phyloP scores from a whole-genome alignment of 108 stramenopile species.

The Cyclotella choctawhatcheeana region DNA sequence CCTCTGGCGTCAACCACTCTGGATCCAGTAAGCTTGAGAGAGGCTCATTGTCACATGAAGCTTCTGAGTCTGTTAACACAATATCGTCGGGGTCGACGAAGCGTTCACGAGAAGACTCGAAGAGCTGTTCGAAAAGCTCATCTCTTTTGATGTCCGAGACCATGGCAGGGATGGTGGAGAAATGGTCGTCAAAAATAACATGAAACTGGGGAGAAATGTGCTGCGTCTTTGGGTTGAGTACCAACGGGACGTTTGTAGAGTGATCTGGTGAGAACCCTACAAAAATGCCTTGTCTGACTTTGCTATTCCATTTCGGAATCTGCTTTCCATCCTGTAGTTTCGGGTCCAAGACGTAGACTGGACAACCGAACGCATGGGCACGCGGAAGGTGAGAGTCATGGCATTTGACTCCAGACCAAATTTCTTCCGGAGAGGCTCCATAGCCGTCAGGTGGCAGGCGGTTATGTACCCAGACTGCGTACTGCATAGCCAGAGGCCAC shows the following conservation, averaged over 20 bases:
- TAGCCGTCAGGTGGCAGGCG: background rate
- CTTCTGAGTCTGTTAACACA: background rate
- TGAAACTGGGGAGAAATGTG: background rate
- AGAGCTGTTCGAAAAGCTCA: background rate
- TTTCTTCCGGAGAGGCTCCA: background rate
- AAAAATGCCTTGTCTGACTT: background rate
- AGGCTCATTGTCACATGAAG: background rate
- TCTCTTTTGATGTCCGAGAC: background rate
- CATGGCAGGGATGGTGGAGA: background rate
- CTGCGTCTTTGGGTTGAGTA: background rate
- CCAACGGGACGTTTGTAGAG: background rate
- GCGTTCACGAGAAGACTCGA: background rate
- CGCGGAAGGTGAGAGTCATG: background rate
- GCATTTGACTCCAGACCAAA: background rate
- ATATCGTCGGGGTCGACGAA: background rate
- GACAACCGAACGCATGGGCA: background rate
- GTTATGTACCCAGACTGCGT: background rate
- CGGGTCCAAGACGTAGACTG: background rate
- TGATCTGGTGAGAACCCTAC: background rate
- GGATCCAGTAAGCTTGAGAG: background rate
- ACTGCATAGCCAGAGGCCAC: background rate
- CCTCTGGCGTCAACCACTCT: background rate
- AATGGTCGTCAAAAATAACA: background rate
- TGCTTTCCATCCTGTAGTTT: background rate
- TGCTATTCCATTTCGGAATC: slow-evolving; percentile 3